Evolutionary conservation across 257 asterid species (phyloP), one percentile per base, ranked within the genome.

Genomic region (Fraxinus americana): DNA sequence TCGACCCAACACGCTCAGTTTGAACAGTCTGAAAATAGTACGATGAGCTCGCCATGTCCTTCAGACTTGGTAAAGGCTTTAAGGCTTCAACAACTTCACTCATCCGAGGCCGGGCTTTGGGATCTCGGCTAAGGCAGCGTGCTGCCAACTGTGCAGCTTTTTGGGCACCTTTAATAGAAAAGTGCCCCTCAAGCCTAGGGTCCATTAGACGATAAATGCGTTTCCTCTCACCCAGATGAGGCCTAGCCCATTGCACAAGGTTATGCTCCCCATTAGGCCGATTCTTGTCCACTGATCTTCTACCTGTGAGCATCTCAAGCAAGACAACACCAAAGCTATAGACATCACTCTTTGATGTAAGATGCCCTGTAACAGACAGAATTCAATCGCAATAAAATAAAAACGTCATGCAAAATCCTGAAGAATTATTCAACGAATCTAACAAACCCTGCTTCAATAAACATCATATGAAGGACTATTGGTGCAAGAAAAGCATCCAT

Each of bases 31-130:
- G 93, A 68, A 89, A 89, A 85, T 87, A 84, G 86, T 87, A 89
- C 7, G 92, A 89, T 5, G 92, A 89, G 85, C 91, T 89, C 0
- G 92, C 92, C 92, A 89, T 87, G 88, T 89, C 92, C 81, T 89
- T 89, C 48, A 89, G 90, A 82, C 69, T 82, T 35, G 92, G 92
- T 36, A 89, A 83, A 74, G 92, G 92, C 77, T 87, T 89, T 83
- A 89, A 71, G 72, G 85, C 91, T 45, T 89, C 90, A 23, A 86
- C 92, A 4, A 87, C 90, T 81, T 89, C 89, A 35, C 92, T 89
- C 92, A 89, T 89, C 1, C 82, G 76, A 9, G 92, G 92, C 69
- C 92, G 54, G 13, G 36, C 86, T 83, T 89, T 89, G 5, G 90
- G 79, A 25, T 89, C 92, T 52, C 92, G 85, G 86, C 86, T 85